These are phyloP conservation scores for Fraxinus sp. DNA, from an alignment of 305 asterid species.

Conservation along the genomic window DNA sequence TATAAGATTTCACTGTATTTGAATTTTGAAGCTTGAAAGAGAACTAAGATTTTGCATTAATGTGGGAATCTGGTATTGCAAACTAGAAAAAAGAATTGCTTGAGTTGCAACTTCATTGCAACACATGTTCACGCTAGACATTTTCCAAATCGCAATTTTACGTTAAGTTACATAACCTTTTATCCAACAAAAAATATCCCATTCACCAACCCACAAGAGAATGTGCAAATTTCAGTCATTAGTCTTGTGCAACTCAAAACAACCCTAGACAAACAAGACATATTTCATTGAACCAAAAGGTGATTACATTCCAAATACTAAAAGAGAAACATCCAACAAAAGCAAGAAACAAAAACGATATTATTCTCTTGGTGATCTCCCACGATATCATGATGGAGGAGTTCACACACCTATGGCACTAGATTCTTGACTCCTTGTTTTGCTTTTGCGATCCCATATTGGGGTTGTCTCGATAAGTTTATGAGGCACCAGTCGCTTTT, in stretches of 20 bases:
- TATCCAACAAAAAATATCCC: not conserved
- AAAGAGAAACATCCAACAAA: not conserved
- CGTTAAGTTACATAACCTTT: not conserved
- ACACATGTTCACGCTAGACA: not conserved
- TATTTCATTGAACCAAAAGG: not conserved
- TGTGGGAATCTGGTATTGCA: not conserved
- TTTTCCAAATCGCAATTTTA: not conserved
- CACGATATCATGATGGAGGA: not conserved
- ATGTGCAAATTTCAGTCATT: not conserved
- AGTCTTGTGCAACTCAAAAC: not conserved
- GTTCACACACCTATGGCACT: constrained; percentile 35
- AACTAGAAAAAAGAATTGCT: not conserved
- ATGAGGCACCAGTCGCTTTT: constrained; percentile 81
- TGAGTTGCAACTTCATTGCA: not conserved
- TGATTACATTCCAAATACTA: not conserved
- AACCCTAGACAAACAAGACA: constrained; percentile 29
- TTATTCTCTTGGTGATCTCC: not conserved
- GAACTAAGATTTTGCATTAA: not conserved
- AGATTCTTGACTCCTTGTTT: constrained; percentile 32
- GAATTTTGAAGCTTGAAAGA: not conserved
- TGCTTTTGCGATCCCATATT: constrained; percentile 79
- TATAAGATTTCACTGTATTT: not conserved
- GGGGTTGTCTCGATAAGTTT: constrained; percentile 85
- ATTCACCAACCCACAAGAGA: not conserved
- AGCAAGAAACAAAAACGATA: constrained; percentile 12